These are phyloP conservation scores for Pinus tabuliformis DNA, from an alignment of 75 land plant genomes.

Conservation along the genomic window DNA sequence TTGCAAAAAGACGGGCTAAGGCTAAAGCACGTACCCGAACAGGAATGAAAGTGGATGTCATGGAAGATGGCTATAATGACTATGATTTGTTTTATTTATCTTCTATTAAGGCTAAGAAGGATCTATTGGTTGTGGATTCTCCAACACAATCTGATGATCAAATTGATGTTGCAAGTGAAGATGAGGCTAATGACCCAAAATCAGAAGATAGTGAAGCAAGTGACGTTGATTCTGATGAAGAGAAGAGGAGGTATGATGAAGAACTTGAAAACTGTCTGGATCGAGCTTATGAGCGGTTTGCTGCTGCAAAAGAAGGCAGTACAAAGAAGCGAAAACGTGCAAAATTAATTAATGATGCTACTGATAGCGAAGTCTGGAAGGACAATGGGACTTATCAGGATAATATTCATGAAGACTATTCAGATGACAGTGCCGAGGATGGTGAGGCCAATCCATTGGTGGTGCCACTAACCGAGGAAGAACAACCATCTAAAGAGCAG, in stretches of 20 bases:
- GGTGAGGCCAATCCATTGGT: conserved; percentile 80
- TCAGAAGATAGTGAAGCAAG: conserved; percentile 20
- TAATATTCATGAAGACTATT: conserved; percentile 22
- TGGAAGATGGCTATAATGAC: conserved; percentile 76
- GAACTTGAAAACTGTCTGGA: conserved; percentile 79
- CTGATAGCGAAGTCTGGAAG: conserved; percentile 50
- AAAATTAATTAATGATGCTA: conserved; percentile 30
- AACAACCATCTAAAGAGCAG: conserved; percentile 64
- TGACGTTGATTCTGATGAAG: conserved; percentile 83
- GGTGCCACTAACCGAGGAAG: conserved; percentile 46
- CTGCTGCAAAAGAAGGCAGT: conserved; percentile 67
- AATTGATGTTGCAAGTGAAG: conserved; percentile 39
- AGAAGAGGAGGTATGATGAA: conserved; percentile 71
- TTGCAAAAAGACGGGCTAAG: conserved; percentile 81
- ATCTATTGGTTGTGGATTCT: conserved; percentile 59
- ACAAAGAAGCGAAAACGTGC: conserved; percentile 82
- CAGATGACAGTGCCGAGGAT: conserved; percentile 38
- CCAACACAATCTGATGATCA: conserved; percentile 54
- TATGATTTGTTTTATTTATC: conserved; percentile 74
- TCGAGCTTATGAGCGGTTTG: conserved; percentile 71
- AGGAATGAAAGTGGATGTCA: conserved; percentile 86
- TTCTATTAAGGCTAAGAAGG: conserved; percentile 86
- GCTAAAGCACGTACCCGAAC: conserved; percentile 77
- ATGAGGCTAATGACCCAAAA: background rate
- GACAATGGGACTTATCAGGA: background rate